phyloP scores from a whole-genome alignment of 31 red algal genomes.

The Porphyra umbilicalis region DNA sequence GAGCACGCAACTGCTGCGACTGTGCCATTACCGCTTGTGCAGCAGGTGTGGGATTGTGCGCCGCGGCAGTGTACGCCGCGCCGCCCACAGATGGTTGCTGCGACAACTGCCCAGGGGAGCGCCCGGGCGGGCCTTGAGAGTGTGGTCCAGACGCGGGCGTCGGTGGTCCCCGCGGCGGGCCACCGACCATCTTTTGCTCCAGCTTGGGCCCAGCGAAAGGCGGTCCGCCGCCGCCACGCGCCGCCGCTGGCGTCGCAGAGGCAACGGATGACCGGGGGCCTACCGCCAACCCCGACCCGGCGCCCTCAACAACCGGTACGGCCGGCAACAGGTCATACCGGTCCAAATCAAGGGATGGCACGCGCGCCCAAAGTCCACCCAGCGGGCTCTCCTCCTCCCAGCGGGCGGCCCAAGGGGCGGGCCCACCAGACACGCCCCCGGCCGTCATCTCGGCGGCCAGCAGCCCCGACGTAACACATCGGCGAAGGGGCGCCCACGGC shows the following conservation, averaged over 20 bases:
- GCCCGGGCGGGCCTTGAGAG: not conserved
- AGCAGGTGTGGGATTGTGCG: too few species aligned
- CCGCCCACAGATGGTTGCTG: not conserved
- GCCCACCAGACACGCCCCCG: slow-evolving; percentile 12
- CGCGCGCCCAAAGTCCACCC: slow-evolving; percentile 62
- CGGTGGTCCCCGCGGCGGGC: not conserved
- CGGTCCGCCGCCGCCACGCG: not conserved
- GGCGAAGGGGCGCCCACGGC: slow-evolving; percentile 71
- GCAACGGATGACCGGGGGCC: too few species aligned
- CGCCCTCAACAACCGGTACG: slow-evolving; percentile 12
- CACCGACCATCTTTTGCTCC: not conserved
- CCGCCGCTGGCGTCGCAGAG: too few species aligned
- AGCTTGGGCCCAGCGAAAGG: not conserved
- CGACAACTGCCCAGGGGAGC: not conserved
- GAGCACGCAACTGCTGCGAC: not conserved
- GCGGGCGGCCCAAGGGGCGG: slow-evolving; percentile 38
- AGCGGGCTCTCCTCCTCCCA: slow-evolving; percentile 57
- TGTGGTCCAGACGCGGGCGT: not conserved
- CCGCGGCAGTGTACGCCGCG: too few species aligned
- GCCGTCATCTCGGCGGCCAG: slow-evolving; percentile 50
- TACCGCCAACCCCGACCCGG: too few species aligned
- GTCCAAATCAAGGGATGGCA: slow-evolving; percentile 69
- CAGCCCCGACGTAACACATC: slow-evolving; percentile 57
- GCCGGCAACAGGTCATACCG: slow-evolving; percentile 61
- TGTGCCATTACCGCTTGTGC: not conserved